Conservation (phyloP, 2,329 filamentous ascomycete species). For the Colletotrichum musicola region DNA sequence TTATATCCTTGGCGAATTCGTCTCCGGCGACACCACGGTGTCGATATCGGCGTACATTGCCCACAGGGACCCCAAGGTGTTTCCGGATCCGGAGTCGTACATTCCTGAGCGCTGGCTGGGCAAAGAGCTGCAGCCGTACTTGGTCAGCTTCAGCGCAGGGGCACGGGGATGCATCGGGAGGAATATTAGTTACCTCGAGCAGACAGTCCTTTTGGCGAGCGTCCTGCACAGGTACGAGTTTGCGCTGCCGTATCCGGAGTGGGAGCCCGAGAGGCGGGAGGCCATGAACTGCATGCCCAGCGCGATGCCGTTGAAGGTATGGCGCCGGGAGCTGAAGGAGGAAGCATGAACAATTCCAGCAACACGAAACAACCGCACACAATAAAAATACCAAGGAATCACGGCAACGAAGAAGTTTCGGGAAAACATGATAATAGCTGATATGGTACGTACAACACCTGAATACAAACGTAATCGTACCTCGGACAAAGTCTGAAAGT, state of each 20-base stretch:
- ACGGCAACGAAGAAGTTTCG: background rate
- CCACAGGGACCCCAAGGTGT: conserved; percentile 42
- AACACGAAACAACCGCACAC: background rate
- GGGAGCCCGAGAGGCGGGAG: conserved; percentile 3
- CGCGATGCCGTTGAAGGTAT: conserved; percentile 21
- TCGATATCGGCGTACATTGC: conserved; percentile 48
- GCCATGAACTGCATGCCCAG: conserved; percentile 21
- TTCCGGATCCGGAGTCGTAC: conserved; percentile 44
- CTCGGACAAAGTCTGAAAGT: background rate
- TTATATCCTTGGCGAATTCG: conserved; percentile 55
- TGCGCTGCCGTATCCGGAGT: conserved; percentile 28
- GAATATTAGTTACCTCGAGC: conserved; percentile 57
- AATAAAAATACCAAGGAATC: background rate
- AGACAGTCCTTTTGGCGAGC: conserved; percentile 57
- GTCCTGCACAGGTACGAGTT: conserved; percentile 58
- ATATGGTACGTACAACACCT: background rate
- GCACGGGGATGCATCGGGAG: conserved; percentile 43
- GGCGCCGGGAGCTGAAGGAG: background rate
- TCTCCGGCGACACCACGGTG: conserved; percentile 58
- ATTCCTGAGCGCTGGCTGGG: conserved; percentile 49
- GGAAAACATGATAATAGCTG: background rate
- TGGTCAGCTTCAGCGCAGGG: conserved; percentile 51
- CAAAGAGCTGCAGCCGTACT: conserved; percentile 52
- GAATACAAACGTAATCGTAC: background rate
- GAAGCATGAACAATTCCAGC: background rate